Conservation (phyloP, 257 asterid genomes). For the Solanum sejunctum region DNA sequence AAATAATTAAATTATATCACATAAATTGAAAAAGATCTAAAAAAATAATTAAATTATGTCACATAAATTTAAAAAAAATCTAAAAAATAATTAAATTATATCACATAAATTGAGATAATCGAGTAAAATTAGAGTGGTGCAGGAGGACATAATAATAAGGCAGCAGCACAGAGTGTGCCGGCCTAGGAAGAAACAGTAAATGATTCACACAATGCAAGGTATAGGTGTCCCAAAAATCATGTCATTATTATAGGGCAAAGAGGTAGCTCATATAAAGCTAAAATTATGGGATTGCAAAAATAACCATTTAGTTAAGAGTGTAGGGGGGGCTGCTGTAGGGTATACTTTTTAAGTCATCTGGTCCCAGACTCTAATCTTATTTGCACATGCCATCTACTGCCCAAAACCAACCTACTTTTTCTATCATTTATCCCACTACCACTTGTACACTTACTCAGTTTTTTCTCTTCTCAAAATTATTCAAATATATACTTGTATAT, state of each 20-base stretch:
- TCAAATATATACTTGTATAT: neutral
- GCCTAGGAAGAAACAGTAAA: neutral
- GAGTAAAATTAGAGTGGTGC: neutral
- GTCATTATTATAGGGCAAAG: constrained; percentile 4
- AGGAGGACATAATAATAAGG: neutral
- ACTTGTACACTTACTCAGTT: neutral
- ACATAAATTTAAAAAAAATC: neutral
- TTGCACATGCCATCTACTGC: constrained; percentile 40
- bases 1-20: too few species aligned
- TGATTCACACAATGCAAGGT: neutral
- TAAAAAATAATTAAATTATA: too few species aligned
- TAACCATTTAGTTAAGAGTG: neutral
- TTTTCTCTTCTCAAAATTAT: neutral
- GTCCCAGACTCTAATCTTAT: constrained; percentile 27
- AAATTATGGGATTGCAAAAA: neutral
- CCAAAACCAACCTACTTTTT: neutral
- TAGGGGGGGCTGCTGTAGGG: neutral
- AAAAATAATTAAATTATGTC: too few species aligned
- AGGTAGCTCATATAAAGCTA: neutral
- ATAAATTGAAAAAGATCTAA: too few species aligned
- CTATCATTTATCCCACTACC: neutral
- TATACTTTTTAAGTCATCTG: constrained; percentile 27
- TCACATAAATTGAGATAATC: too few species aligned
- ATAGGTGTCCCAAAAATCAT: neutral
- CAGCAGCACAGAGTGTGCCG: constrained; percentile 1